Base-by-base conservation (phyloP, 2,329 filamentous ascomycete genomes). In the Epichloe amarillans region DNA sequence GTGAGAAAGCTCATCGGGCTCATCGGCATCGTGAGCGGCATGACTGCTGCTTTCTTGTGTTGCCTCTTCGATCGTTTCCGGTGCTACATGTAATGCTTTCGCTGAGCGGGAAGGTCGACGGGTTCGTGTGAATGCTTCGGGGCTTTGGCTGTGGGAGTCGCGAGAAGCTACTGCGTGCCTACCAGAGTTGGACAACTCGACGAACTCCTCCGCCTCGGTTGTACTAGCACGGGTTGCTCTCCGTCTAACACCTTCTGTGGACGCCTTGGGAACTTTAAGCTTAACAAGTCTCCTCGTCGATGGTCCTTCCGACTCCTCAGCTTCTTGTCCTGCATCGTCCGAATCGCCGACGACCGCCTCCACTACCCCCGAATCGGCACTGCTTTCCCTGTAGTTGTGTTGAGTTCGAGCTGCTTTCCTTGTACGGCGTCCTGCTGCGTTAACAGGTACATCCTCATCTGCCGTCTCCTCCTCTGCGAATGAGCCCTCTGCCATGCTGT, bases 131-230 rank as follows among this genome's bases (percentile, higher is more conserved):
- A 69, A 60, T 3, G 72, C 61, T 55, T 83, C 79, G 0, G 80
- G 79, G 53, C 76, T 81, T 57, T 68, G 72, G 56, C 77, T 82
- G 50, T 69, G 69, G 30, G 76, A 77, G 41, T 73, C 72, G 17
- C 67, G 67, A 39, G 75, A 69, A 2, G 69, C 61, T 40, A 70
- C 69, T 19, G 72, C 73, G 55, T 83, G 79, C 51, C 70, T 73
- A n/a, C 80, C 80, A 7, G 80, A 83, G 57, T 71, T 76, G 5
- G 79, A 76, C 14, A 83, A 66, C 58, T 82, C 77, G 4, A 81
- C 62, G 6, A 81, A 71, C 4, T 73, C 69, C 42, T 80, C 76
- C 0, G 69, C 68, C 45, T 80, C 77, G 43, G 74, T 77, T 3
- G 77, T 79, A 50, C 66, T 72, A 15, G 74, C 76, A 35, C 78